A percentile compares a stretch with the other conserved stretches of the same genome.
Conservation (phyloP, 23 red algal species). For the Agarophyton chilense region DNA sequence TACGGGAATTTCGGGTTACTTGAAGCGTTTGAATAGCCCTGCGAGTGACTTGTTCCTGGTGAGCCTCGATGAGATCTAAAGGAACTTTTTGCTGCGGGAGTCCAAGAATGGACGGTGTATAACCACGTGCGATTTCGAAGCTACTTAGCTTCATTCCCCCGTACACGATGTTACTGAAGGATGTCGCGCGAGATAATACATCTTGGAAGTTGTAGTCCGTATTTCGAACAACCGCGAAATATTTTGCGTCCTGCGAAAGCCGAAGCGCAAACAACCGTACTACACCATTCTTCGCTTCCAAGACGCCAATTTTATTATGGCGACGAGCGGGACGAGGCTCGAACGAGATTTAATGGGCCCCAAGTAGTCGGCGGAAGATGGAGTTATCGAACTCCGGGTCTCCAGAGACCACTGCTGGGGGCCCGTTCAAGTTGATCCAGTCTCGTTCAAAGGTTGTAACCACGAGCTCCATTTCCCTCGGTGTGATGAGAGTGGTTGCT, state of each 20-base stretch:
- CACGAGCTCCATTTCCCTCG: no score
- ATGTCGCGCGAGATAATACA: slow-evolving; percentile 20
- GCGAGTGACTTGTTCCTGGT: slow-evolving; percentile 20
- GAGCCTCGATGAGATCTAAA: background rate
- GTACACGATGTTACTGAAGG: slow-evolving; percentile 35
- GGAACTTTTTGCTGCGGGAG: background rate
- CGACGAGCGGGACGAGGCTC: slow-evolving; percentile 16
- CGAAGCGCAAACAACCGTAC: background rate
- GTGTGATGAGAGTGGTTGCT: no score
- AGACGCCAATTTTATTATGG: slow-evolving; percentile 42
- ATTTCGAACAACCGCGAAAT: background rate
- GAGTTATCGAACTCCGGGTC: slow-evolving; percentile 52
- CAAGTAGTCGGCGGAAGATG: no score
- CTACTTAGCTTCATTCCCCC: slow-evolving; percentile 28
- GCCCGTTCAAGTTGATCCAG: slow-evolving; percentile 36
- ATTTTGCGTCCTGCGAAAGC: slow-evolving; percentile 11
- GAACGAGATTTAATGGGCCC: slow-evolving; percentile 14
- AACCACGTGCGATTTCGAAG: no score
- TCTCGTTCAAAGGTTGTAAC: no score
- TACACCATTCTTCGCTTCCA: slow-evolving; percentile 41
- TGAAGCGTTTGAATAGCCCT: slow-evolving; percentile 1
- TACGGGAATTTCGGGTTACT: background rate
- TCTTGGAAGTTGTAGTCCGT: background rate
- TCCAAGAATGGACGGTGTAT: slow-evolving; percentile 18
- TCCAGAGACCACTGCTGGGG: background rate